phyloP scores from a whole-genome alignment of 1,284 basidiomycete species.

The Paramarasmius palmivorus region DNA sequence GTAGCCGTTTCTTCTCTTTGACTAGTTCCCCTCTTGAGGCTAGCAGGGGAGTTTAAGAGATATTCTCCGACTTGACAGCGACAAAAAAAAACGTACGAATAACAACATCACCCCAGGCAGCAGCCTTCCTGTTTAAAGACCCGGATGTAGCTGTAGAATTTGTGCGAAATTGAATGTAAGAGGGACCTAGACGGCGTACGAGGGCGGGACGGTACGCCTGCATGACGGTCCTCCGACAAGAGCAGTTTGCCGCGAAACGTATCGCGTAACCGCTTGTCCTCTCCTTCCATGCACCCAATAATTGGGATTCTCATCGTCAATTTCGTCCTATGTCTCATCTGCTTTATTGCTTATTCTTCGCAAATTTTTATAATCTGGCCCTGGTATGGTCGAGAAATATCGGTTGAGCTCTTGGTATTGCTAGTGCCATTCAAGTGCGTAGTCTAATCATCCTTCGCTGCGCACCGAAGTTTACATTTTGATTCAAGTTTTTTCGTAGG shows the following conservation, averaged over 20 bases:
- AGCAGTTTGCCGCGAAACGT: conserved; percentile 8
- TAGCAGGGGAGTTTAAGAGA: conserved; percentile 9
- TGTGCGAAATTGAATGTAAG: conserved; percentile 13
- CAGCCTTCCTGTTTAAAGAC: conserved; percentile 6
- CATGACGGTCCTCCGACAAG: conserved; percentile 13
- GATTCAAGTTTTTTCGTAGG: conserved; percentile 65
- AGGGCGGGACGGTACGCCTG: conserved; percentile 14
- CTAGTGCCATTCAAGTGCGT: conserved; percentile 90
- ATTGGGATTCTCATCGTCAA: conserved; percentile 65
- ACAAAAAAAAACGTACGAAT: conserved; percentile 32
- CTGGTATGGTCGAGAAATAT: conserved; percentile 78
- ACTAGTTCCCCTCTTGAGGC: conserved; percentile 16
- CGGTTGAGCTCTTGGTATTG: conserved; percentile 70
- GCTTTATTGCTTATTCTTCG: conserved; percentile 85
- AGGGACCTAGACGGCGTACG: conserved; percentile 4
- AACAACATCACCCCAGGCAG: conserved; percentile 30
- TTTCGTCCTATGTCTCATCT: conserved; percentile 77
- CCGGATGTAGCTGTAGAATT: conserved; percentile 18
- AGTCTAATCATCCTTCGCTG: conserved; percentile 4
- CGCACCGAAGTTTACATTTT: conserved; percentile 13
- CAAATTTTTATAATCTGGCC: conserved; percentile 93
- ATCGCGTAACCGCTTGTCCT: conserved; percentile 1
- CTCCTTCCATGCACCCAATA: conserved; percentile 35
- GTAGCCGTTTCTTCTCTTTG: not conserved
- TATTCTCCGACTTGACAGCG: not conserved